These are phyloP conservation scores for Pseudogymnoascus sp. DNA, from an alignment of 2,329 filamentous ascomycete genomes.

Conservation along the genomic window DNA sequence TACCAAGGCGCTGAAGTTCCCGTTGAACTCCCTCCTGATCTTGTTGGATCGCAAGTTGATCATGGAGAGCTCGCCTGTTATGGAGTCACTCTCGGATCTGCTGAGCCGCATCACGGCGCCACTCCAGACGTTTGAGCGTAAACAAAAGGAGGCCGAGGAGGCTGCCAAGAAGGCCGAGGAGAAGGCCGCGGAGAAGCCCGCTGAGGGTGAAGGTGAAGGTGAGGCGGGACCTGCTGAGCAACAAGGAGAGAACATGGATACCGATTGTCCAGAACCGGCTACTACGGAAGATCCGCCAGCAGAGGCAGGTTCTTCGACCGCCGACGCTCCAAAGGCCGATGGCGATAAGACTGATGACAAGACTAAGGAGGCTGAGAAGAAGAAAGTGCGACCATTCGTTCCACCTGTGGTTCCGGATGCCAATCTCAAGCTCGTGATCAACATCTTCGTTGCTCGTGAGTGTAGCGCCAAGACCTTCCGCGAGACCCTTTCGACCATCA, in stretches of 20 bases:
- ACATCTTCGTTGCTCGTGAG: constrained; percentile 91
- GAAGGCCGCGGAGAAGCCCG: constrained; percentile 27
- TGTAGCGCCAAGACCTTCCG: constrained; percentile 98
- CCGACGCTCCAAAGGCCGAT: constrained; percentile 15
- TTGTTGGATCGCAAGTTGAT: constrained; percentile 90
- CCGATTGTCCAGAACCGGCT: constrained; percentile 23
- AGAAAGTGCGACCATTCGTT: constrained; percentile 52
- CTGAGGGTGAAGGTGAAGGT: constrained; percentile 17
- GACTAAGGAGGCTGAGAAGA: constrained; percentile 26
- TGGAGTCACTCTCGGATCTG: constrained; percentile 85
- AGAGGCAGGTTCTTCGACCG: constrained; percentile 17
- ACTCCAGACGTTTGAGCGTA: constrained; percentile 72
- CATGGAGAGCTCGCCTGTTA: constrained; percentile 93
- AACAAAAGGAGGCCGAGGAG: constrained; percentile 67
- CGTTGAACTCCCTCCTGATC: constrained; percentile 82
- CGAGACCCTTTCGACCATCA: constrained; percentile 96
- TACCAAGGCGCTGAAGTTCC: constrained; percentile 75
- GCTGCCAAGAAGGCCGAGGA: constrained; percentile 40
- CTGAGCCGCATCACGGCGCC: constrained; percentile 85
- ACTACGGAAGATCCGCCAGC: constrained; percentile 4
- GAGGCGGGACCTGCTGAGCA: constrained; percentile 19
- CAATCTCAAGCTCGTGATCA: constrained; percentile 89
- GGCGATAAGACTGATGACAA: constrained; percentile 19
- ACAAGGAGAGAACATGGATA: not conserved
- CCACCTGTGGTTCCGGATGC: constrained; percentile 81